phyloP scores from a whole-genome alignment of 2,329 filamentous ascomycete genomes.

The Calycina herbarum region DNA sequence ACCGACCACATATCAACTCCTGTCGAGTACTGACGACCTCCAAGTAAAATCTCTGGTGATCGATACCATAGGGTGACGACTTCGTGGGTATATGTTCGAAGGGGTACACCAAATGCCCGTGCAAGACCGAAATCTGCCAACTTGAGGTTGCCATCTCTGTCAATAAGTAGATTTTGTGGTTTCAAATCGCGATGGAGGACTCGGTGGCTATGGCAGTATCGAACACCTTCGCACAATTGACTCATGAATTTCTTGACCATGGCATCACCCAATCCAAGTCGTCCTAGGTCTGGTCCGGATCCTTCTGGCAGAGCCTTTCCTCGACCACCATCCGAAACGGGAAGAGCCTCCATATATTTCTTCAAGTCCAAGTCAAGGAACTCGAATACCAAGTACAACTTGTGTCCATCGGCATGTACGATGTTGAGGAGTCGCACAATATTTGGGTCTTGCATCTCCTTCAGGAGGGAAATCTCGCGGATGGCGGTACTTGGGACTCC shows the following conservation, averaged over 20 bases:
- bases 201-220: slow-evolving; percentile 86
- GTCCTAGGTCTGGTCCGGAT: slow-evolving; percentile 60
- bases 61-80: slow-evolving; percentile 95
- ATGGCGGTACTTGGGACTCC: slow-evolving; percentile 91
- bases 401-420: slow-evolving; percentile 91
- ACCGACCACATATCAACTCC: slow-evolving; percentile 97
- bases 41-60: slow-evolving; percentile 84
- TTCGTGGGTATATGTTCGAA: slow-evolving; percentile 92
- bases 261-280: slow-evolving; percentile 70
- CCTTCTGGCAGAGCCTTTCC: slow-evolving; percentile 84
- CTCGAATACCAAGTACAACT: slow-evolving; percentile 90
- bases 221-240: slow-evolving; percentile 79
- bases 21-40: slow-evolving; percentile 88
- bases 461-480: slow-evolving; percentile 89
- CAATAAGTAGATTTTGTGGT: slow-evolving; percentile 86
- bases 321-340: slow-evolving; percentile 78
- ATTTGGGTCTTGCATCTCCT: slow-evolving; percentile 91
- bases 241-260: slow-evolving; percentile 95
- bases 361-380: slow-evolving; percentile 90
- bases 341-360: slow-evolving; percentile 93
- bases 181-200: slow-evolving; percentile 87
- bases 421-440: slow-evolving; percentile 89
- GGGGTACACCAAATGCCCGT: slow-evolving; percentile 84
- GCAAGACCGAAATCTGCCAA: slow-evolving; percentile 88
- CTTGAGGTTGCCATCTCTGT: slow-evolving; percentile 85